Base-by-base conservation (phyloP, 441 rosid genomes). In the Gossypium lobatum region DNA sequence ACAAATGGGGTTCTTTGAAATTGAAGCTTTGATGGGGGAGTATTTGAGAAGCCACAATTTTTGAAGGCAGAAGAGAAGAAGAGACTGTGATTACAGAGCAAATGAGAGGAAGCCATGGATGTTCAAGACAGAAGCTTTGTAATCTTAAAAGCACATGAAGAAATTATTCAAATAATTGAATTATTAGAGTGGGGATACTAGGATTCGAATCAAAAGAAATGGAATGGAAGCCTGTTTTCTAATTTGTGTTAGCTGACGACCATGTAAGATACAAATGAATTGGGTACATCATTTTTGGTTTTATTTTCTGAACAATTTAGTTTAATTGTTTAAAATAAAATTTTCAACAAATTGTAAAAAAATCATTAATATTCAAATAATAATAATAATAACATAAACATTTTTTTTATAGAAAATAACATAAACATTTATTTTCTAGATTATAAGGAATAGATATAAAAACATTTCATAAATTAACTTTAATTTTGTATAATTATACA, bases 21-120 rank as follows among this genome's bases (percentile, higher is more conserved):
- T 11, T 79, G 85, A 64, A 73, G 71, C 64, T 75, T 82, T 18
- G 82, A 74, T 57, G 63, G 6, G 64, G 80, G 60, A 45, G 75
- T 78, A 37, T 78, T 57, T 45, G 75, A 80, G 58, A 75, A 79
- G 62, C 21, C 21, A 58, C 72, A 58, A n/a, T 74, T 81, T 79
- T 82, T n/a, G 75, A 55, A 67, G 71, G 60, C 54, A 65, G 84
- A 66, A 17, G 86, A 48, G 21, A 34, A 70, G 54, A 79, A 69
- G 75, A 73, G 52, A 61, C 18, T 62, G 37, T 79, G 76, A 58
- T 70, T 79, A 83, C 84, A 80, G 72, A 78, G 74, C 61, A 86
- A 78, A 70, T 80, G 79, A 55, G 83, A 75, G 28, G 85, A 59
- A 78, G 86, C 85, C 89, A 84, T 80, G 45, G 48, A 31, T 11